A percentile compares a stretch with the other conserved stretches of the same genome.
These are phyloP conservation scores for Hysterium pulicare DNA, from an alignment of 2,329 filamentous ascomycete species.

Conservation along the genomic window DNA sequence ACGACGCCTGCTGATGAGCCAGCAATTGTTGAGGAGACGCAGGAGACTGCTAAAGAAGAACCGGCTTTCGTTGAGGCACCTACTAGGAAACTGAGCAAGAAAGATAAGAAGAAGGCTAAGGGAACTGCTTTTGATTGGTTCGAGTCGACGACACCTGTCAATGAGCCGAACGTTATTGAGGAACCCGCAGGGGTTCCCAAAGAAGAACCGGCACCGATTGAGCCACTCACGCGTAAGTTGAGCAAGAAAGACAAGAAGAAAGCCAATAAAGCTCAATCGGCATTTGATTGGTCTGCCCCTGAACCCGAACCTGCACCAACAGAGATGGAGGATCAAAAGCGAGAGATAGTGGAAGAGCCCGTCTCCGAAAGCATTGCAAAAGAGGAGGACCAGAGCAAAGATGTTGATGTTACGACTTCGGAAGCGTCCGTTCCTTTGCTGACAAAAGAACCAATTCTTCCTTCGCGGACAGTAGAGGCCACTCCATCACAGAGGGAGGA, in stretches of 20 bases:
- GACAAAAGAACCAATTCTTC: too few species aligned
- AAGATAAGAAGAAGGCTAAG: constrained; percentile 18
- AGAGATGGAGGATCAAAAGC: not conserved
- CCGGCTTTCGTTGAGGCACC: not conserved
- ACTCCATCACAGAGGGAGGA: too few species aligned
- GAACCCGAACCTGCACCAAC: constrained; percentile 8
- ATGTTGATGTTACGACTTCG: too few species aligned
- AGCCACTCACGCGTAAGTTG: constrained; percentile 5
- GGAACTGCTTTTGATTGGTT: constrained; percentile 6
- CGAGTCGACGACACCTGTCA: constrained; percentile 11
- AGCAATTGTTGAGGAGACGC: not conserved
- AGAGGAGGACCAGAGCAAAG: too few species aligned
- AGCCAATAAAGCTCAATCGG: constrained; percentile 15
- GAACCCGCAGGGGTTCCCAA: not conserved
- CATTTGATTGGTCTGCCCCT: constrained; percentile 5
- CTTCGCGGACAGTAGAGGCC: too few species aligned
- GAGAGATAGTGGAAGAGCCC: not conserved
- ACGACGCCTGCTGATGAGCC: not conserved
- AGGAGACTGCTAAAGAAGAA: not conserved
- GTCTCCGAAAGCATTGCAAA: too few species aligned
- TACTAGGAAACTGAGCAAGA: not conserved
- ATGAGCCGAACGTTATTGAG: constrained; percentile 7
- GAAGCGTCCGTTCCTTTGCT: too few species aligned
- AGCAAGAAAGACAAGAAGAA: constrained; percentile 28
- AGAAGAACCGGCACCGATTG: constrained; percentile 2